Base-by-base conservation (phyloP, 164 flowering plant species). In the Berberis vulgaris region DNA sequence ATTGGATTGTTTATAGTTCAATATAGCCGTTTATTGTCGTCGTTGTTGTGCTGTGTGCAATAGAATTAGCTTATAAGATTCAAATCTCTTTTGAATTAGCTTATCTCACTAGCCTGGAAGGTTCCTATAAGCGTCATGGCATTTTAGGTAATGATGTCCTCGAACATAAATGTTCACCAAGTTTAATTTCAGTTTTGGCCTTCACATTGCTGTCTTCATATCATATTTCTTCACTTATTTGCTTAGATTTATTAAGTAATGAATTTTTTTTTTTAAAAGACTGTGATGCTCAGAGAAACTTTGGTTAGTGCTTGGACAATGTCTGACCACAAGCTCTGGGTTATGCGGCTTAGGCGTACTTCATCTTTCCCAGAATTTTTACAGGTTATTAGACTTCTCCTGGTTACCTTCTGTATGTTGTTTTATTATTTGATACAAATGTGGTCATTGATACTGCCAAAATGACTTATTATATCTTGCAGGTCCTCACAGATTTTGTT, bases 401-500 rank as follows among this genome's bases (percentile, higher is more conserved):
- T 2, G 38, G 10, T 50, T 26, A 26, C 26, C 26, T 26, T 26
- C 26, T 26, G 26, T 26, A 26, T 0, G 49, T 45, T 64, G 49
- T 5, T 46, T 46, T 46, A 8, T 46, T 46, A 46, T 46, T 46
- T 5, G 6, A 5, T 46, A 46, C 49, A 46, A 5, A 5, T 46
- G 8, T 1, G 0, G 1, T 46, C 49, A 46, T 46, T 46, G 8
- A 46, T 52, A 11, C 54, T 52, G 2, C n/a, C 11, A 10, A 7
- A 52, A 11, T 52, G 10, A 6, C 7, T 47, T 11, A 1, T 47
- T 47, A 60, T 62, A 2, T 61, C 59, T 60, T 64, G 64, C 79
- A 94, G 99, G 96, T 91, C 70, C 81, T 94, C 67, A 69, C 88
- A 65, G 93, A 86, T 77, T 87, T 94, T 80, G 88, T 87, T 65